These are phyloP conservation scores for Cryptococcus deneoformans DNA, from an alignment of 1,284 basidiomycete genomes.

Conservation along the genomic window DNA sequence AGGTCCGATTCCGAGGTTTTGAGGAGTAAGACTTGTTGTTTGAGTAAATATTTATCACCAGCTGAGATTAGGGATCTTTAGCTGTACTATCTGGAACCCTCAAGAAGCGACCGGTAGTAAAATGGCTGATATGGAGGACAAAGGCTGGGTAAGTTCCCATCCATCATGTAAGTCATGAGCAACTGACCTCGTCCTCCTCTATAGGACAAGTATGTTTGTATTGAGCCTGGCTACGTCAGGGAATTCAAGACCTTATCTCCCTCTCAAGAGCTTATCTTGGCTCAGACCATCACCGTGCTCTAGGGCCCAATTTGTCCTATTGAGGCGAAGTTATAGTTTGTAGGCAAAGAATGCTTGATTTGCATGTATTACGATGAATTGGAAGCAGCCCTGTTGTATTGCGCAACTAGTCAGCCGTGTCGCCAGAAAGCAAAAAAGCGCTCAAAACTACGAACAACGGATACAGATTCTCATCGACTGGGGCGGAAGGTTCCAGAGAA, in stretches of 20 bases:
- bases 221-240: slow-evolving; percentile 76
- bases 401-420: too few species aligned
- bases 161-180: neutral
- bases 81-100: slow-evolving; percentile 72
- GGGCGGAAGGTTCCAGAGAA: slow-evolving; percentile 7
- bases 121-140: slow-evolving; percentile 79
- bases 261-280: slow-evolving; percentile 68
- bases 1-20: slow-evolving; percentile 61
- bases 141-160: slow-evolving; percentile 66
- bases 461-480: neutral
- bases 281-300: slow-evolving; percentile 58
- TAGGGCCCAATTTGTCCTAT: neutral
- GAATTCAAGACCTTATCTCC: slow-evolving; percentile 54
- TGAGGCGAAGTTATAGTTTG: too few species aligned
- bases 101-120: slow-evolving; percentile 62
- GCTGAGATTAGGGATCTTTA: slow-evolving; percentile 9
- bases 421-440: too few species aligned
- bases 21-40: slow-evolving; percentile 53
- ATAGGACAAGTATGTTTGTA: slow-evolving; percentile 76
- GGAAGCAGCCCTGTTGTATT: too few species aligned
- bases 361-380: too few species aligned
- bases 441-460: neutral
- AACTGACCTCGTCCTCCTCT: neutral
- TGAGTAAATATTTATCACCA: neutral
- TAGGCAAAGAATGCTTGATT: too few species aligned